Evolutionary conservation across 495 filamentous ascomycete species (phyloP).

Genomic region (Aspergillus nidulans): DNA sequence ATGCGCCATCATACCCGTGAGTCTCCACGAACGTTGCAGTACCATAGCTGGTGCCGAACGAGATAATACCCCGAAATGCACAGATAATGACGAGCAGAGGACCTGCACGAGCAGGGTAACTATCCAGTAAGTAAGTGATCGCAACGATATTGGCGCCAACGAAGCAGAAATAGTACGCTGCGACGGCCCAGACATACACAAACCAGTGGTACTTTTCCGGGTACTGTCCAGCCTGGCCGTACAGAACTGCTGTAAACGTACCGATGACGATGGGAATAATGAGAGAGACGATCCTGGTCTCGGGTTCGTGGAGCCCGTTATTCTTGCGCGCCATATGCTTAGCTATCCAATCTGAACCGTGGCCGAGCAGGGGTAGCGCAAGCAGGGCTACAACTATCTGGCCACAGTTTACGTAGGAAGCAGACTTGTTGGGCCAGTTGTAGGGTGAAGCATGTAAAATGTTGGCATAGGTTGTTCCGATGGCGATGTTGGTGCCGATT

Average conservation of each 20-base stretch:
- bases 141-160: constrained; percentile 37
- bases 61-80: constrained; percentile 36
- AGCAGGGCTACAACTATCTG: constrained; percentile 15
- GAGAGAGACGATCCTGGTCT: constrained; percentile 28
- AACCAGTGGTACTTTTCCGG: constrained; percentile 34
- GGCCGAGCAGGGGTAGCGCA: not conserved
- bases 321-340: constrained; percentile 21
- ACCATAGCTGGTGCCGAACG: constrained; percentile 31
- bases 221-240: constrained; percentile 28
- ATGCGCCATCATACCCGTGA: constrained; percentile 28
- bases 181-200: constrained; percentile 28
- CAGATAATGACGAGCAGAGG: constrained; percentile 37
- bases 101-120: constrained; percentile 31
- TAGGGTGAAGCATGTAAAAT: constrained; percentile 30
- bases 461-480: constrained; percentile 32
- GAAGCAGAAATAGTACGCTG: constrained; percentile 35
- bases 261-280: constrained; percentile 30
- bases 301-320: constrained; percentile 31
- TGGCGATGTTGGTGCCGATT: constrained; percentile 35
- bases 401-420: constrained; percentile 32
- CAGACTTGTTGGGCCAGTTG: constrained; percentile 26
- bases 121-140: constrained; percentile 36
- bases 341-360: constrained; percentile 27
- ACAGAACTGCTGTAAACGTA: constrained; percentile 24
- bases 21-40: constrained; percentile 20